phyloP scores from a whole-genome alignment of 306 rosid genomes.

The Vigna nakashimae region DNA sequence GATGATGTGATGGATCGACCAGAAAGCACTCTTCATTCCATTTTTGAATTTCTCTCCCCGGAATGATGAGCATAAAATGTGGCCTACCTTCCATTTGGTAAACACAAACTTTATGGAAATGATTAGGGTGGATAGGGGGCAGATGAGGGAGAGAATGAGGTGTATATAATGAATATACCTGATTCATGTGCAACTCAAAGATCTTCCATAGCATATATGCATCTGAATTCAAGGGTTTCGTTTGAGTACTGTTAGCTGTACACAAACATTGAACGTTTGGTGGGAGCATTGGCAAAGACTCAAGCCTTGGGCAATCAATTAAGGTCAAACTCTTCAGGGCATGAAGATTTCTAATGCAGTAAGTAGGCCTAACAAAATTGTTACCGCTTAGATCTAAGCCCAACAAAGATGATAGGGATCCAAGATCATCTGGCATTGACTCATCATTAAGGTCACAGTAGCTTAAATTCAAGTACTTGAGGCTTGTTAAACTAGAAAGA shows the following conservation, averaged over 20 bases:
- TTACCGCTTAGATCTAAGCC: slow-evolving; percentile 27
- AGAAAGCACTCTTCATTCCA: slow-evolving; percentile 18
- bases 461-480: slow-evolving; percentile 14
- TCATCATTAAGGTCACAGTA: slow-evolving; percentile 3
- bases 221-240: slow-evolving; percentile 18
- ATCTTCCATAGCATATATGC: slow-evolving; percentile 22
- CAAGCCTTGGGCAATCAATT: slow-evolving; percentile 14
- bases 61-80: not conserved
- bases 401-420: slow-evolving; percentile 18
- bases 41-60: slow-evolving; percentile 8
- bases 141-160: not conserved
- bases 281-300: slow-evolving; percentile 36
- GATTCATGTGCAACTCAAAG: not conserved
- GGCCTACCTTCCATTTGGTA: slow-evolving; percentile 16
- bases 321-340: slow-evolving; percentile 28
- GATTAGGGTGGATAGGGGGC: not conserved
- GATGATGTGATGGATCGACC: slow-evolving; percentile 13
- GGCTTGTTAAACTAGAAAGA: not conserved
- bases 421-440: slow-evolving; percentile 19
- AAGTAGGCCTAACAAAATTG: not conserved
- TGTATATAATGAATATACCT: slow-evolving; percentile 1
- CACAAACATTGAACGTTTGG: slow-evolving; percentile 6
- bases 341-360: slow-evolving; percentile 19
- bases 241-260: not conserved
- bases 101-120: slow-evolving; percentile 10